A percentile compares a stretch with the other conserved stretches of the same genome.
phyloP scores from a whole-genome alignment of 208 protist genomes.

The Crithidia brevicula region DNA sequence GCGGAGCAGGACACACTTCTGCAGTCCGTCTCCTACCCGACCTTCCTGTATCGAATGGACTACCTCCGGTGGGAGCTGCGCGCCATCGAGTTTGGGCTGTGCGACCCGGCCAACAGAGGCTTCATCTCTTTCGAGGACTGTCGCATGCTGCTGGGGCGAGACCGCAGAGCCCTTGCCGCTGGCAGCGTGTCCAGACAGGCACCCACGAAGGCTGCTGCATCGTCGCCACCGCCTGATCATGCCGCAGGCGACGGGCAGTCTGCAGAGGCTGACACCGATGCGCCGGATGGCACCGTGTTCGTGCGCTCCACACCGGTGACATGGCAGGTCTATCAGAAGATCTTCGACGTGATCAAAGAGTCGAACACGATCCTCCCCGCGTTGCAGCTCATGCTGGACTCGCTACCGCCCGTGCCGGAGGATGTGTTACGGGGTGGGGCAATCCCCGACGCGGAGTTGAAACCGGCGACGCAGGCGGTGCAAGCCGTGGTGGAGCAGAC shows the following conservation, averaged over 20 bases:
- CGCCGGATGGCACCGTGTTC: neutral
- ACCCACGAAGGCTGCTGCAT: neutral
- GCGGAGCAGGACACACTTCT: conserved; percentile 22
- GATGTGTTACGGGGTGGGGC: conserved; percentile 33
- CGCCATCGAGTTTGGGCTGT: conserved; percentile 64
- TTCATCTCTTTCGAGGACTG: conserved; percentile 54
- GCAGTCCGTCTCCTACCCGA: conserved; percentile 21
- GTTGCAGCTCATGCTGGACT: conserved; percentile 52
- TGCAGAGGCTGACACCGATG: neutral
- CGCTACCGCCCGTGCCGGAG: conserved; percentile 40
- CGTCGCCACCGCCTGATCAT: too few species aligned
- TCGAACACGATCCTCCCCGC: conserved; percentile 46
- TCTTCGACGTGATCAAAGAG: conserved; percentile 74
- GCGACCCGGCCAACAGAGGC: conserved; percentile 56
- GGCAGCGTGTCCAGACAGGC: neutral
- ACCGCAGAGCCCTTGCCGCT: neutral
- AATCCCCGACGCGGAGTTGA: conserved; percentile 34
- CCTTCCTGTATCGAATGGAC: conserved; percentile 57
- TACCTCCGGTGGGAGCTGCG: conserved; percentile 70
- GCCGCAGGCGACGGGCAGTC: too few species aligned
- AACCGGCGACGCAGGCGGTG: conserved; percentile 19
- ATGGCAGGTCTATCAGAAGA: conserved; percentile 70
- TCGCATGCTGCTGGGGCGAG: conserved; percentile 38
- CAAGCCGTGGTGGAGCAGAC: conserved; percentile 3
- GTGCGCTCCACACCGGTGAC: conserved; percentile 24